Evolutionary conservation across 306 rosid species (phyloP).

Genomic region (Oxytropis ochrocephala): DNA sequence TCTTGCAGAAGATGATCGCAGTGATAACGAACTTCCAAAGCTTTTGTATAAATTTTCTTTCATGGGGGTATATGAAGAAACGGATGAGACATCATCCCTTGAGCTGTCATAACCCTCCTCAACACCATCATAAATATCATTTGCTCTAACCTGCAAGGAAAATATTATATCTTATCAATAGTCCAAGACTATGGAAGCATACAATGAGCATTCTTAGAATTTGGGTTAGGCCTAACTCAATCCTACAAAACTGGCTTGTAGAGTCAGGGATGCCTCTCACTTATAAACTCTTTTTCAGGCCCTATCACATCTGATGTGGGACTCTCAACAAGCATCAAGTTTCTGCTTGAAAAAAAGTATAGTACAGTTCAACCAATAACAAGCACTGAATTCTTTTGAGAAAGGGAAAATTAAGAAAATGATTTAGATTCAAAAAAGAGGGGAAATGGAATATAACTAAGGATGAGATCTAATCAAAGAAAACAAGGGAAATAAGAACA

Average conservation of each 20-base stretch:
- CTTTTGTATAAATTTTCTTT: constrained; percentile 62
- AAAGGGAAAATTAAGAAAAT: background rate
- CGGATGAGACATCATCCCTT: constrained; percentile 86
- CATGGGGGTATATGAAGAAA: constrained; percentile 82
- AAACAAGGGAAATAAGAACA: background rate
- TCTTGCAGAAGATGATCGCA: constrained; percentile 71
- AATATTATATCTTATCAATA: constrained; percentile 19
- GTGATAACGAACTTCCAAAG: constrained; percentile 76
- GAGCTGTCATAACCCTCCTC: constrained; percentile 97
- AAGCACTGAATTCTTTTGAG: background rate
- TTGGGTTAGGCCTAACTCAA: too few species aligned
- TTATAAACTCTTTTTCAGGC: too few species aligned
- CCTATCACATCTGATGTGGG: too few species aligned
- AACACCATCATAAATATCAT: constrained; percentile 59
- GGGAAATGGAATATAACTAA: background rate
- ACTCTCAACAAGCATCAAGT: too few species aligned
- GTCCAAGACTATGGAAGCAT: constrained; percentile 2
- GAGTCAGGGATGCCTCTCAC: too few species aligned
- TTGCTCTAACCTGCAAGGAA: constrained; percentile 74
- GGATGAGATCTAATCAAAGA: constrained; percentile 1
- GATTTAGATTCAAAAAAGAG: background rate
- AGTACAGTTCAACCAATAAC: background rate
- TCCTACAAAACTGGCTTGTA: too few species aligned
- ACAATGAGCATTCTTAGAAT: background rate
- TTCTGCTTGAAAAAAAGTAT: background rate